These are phyloP conservation scores for Filobasidium wieringae DNA, from an alignment of 768 basidiomycete species.

Conservation along the genomic window DNA sequence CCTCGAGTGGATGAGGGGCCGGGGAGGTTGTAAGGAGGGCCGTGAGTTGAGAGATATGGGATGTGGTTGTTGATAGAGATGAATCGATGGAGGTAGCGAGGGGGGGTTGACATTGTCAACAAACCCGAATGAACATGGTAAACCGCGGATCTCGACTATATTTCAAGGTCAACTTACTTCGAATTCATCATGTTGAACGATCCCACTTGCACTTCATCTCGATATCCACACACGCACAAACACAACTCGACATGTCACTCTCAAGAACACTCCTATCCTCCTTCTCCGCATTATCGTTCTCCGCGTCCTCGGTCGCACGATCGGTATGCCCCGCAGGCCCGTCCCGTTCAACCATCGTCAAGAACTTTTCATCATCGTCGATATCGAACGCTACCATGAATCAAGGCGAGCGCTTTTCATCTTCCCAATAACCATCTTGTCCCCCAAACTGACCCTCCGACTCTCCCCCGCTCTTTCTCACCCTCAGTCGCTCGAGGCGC, in stretches of 20 bases:
- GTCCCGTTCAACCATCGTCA: not conserved
- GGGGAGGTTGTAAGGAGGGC: no score
- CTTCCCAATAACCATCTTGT: not conserved
- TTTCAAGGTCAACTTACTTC: no score
- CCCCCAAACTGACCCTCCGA: not conserved
- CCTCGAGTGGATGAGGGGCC: no score
- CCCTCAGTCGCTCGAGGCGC: constrained; percentile 52
- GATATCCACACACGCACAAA: no score
- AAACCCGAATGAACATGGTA: no score
- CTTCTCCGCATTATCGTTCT: not conserved
- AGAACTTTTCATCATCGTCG: constrained; percentile 18
- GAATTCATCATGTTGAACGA: no score
- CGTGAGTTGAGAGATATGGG: no score
- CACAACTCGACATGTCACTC: not conserved
- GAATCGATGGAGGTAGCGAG: no score
- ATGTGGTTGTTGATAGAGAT: no score
- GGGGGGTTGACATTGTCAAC: no score
- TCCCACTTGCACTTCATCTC: no score
- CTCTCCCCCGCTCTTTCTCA: not conserved
- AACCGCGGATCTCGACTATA: no score
- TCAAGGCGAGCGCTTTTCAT: not conserved
- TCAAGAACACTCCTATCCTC: not conserved
- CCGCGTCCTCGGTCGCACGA: not conserved
- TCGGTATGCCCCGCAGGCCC: not conserved
- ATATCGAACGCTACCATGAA: constrained; percentile 21